Percentiles rank a stretch among this genome's conserved stretches.
phyloP scores from a whole-genome alignment of 23 red algal genomes.

The Gracilaria gracilis region DNA sequence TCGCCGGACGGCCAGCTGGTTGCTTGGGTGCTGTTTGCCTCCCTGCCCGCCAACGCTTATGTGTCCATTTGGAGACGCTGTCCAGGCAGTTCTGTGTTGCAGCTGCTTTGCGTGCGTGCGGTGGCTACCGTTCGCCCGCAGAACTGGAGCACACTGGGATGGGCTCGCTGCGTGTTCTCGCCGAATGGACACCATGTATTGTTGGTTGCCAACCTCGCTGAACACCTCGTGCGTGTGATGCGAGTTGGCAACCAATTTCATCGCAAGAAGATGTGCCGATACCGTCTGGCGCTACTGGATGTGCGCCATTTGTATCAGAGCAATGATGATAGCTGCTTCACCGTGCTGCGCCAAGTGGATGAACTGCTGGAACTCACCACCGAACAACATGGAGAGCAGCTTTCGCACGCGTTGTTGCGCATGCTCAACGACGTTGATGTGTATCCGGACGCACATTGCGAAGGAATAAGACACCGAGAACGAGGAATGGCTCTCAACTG shows the following conservation, averaged over 20 bases:
- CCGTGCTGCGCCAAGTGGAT: not conserved
- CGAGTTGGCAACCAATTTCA: slow-evolving; percentile 36
- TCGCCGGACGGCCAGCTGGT: slow-evolving; percentile 42
- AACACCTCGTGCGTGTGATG: slow-evolving; percentile 26
- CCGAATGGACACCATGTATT: slow-evolving; percentile 13
- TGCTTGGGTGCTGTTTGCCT: slow-evolving; percentile 46
- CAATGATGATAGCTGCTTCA: not conserved
- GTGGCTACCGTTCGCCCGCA: slow-evolving; percentile 8
- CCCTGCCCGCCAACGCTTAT: slow-evolving; percentile 17
- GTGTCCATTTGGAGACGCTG: slow-evolving; percentile 22
- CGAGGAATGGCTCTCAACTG: slow-evolving; percentile 44
- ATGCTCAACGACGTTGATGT: not conserved
- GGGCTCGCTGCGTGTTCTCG: slow-evolving; percentile 36
- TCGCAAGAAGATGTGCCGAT: slow-evolving; percentile 41
- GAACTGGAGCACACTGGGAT: slow-evolving; percentile 49
- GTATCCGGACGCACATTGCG: not conserved
- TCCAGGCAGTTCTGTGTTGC: too few species aligned
- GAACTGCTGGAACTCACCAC: not conserved
- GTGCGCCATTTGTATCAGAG: not conserved
- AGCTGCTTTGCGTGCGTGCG: not conserved
- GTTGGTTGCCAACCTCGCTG: slow-evolving; percentile 48
- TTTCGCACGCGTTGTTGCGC: not conserved
- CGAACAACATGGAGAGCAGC: not conserved
- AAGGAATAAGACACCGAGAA: not conserved
- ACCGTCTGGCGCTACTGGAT: slow-evolving; percentile 1